Evolutionary conservation across 202 grass and related monocot species (phyloP), one percentile per base, ranked within the genome.

Genomic region (Schoenoplectus triqueter): DNA sequence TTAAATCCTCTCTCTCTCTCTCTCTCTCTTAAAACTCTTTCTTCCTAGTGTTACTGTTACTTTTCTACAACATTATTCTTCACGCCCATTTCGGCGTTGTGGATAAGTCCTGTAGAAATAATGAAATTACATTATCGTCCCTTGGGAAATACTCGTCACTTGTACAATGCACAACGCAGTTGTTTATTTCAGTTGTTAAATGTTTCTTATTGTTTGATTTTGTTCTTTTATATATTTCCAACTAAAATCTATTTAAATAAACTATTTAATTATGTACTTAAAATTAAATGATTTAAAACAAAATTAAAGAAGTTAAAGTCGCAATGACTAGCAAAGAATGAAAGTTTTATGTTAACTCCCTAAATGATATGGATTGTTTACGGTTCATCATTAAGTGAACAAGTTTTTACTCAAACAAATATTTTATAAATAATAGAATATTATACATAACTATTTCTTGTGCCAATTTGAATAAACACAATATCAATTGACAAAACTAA

Each of bases 1-100:
- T 73, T 86, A 81, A 81, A 86, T 86, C 75, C 31, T 69, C 76
- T 61, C 47, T 57, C 57, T 20, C 15, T 66, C 84, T 31, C 31
- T 31, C 31, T 31, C 31, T 31, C 31, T 31, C 31, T 31, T 80
- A 72, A 51, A 83, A 51, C 66, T 69, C 47, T 69, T 66, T 83
- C 54, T 80, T 70, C 22, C 78, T 60, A 81, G 74, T 60, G 65
- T 61, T 69, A 81, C 78, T 67, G 63, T 71, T 79, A 73, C 51
- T 69, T 86, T 60, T 86, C 77, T 59, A 59, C 48, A 31, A 70
- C 18, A 18, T 71, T 70, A 80, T 80, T 80, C 42, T 78, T 11
- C 60, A 42, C 60, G 44, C 62, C 80, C 42, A 82, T 82, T 82
- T 82, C 19, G 44, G 44, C 14, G 17, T 83, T 83, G 1, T 69